These are phyloP conservation scores for Kwoniella sp. DNA, from an alignment of 768 basidiomycete genomes.

Conservation along the genomic window DNA sequence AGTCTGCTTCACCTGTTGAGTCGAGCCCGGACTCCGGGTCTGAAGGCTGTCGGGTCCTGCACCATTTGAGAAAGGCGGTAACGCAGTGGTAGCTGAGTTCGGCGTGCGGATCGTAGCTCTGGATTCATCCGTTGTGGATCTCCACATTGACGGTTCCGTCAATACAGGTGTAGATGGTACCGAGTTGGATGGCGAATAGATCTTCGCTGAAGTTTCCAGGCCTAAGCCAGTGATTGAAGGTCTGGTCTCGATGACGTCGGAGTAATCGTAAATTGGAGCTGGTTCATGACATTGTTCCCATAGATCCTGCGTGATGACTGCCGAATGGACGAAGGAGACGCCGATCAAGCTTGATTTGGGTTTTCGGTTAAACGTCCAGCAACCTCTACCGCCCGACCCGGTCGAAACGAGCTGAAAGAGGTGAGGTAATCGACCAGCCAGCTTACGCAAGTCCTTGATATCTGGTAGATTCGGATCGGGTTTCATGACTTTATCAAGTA, in stretches of 20 bases:
- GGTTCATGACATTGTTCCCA: constrained; percentile 17
- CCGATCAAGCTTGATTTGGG: constrained; percentile 1
- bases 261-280: constrained; percentile 5
- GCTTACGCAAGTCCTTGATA: constrained; percentile 24
- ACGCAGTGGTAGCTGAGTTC: too few species aligned
- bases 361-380: constrained; percentile 18
- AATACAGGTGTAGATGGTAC: not conserved
- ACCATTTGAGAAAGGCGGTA: too few species aligned
- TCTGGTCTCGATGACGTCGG: constrained; percentile 4
- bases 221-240: not conserved
- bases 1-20: not conserved
- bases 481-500: not conserved
- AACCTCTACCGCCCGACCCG: constrained; percentile 29
- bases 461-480: constrained; percentile 22
- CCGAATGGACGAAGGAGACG: constrained; percentile 23
- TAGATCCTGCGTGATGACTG: constrained; percentile 4
- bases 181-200: not conserved
- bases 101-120: too few species aligned
- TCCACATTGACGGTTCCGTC: not conserved
- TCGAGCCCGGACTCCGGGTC: not conserved
- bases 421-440: constrained; percentile 23
- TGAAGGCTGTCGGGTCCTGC: too few species aligned
- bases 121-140: not conserved
- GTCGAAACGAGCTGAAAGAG: constrained; percentile 20
- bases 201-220: not conserved